These are phyloP conservation scores for Exserohilum rostratum DNA, from an alignment of 2,329 filamentous ascomycete species.

Conservation along the genomic window DNA sequence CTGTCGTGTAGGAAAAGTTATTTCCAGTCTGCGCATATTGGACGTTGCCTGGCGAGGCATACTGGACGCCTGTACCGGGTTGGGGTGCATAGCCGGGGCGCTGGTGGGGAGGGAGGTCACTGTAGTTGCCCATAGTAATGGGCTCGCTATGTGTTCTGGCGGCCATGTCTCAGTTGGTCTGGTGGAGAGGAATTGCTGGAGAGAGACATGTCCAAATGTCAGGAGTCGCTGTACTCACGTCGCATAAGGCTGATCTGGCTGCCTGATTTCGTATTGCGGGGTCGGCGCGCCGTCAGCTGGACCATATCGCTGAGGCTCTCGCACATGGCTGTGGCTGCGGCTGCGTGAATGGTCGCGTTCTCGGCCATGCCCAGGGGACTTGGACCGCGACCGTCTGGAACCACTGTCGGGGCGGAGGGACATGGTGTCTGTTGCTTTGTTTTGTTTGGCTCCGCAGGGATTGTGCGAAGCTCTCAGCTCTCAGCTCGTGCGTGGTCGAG, in stretches of 20 bases:
- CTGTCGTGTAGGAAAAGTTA: conserved; percentile 37
- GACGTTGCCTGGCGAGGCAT: conserved; percentile 32
- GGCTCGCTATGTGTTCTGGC: conserved; percentile 38
- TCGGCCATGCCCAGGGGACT: conserved; percentile 48
- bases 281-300: conserved; percentile 39
- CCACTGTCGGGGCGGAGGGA: conserved; percentile 52
- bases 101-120: conserved; percentile 53
- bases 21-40: conserved; percentile 41
- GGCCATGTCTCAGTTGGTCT: conserved; percentile 40
- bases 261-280: conserved; percentile 50
- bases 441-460: not conserved
- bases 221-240: conserved; percentile 36
- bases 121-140: conserved; percentile 54
- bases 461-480: no score
- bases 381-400: conserved; percentile 50
- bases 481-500: conserved; percentile 5
- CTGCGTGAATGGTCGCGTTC: conserved; percentile 50
- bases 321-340: conserved; percentile 49
- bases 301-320: conserved; percentile 44
- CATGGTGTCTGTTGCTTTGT: conserved; percentile 31
- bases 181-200: conserved; percentile 9
- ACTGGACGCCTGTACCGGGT: conserved; percentile 22
- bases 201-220: not conserved
- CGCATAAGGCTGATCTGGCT: conserved; percentile 45
- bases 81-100: conserved; percentile 46